Conservation (phyloP, 2,329 filamentous ascomycete genomes). For the Hymenoscyphus salicellus region DNA sequence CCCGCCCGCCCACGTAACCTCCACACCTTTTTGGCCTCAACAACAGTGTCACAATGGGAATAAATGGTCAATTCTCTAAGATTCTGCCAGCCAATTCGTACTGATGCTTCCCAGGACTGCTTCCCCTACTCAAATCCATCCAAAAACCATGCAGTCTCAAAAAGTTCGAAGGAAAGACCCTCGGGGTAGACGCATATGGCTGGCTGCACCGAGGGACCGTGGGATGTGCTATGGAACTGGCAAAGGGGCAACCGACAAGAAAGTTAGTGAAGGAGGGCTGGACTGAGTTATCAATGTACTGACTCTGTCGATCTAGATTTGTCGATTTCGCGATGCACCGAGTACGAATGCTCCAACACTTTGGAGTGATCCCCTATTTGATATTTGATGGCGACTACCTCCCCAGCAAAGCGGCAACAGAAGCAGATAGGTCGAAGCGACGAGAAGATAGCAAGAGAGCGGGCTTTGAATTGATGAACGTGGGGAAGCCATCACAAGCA, state of each 20-base stretch:
- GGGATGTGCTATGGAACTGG: constrained; percentile 86
- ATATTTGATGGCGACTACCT: constrained; percentile 96
- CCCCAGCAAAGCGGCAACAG: constrained; percentile 87
- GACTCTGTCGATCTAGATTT: constrained; percentile 54
- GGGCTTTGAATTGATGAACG: constrained; percentile 75
- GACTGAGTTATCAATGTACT: neutral
- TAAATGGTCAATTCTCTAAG: constrained; percentile 17
- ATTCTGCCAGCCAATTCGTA: neutral
- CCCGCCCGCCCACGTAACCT: constrained; percentile 5
- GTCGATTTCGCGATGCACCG: constrained; percentile 87
- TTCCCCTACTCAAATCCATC: constrained; percentile 92
- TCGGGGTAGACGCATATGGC: constrained; percentile 96
- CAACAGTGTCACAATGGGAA: constrained; percentile 28
- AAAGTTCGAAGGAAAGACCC: constrained; percentile 79
- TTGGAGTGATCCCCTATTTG: constrained; percentile 88
- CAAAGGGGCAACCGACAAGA: constrained; percentile 79
- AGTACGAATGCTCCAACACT: constrained; percentile 90
- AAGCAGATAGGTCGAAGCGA: constrained; percentile 70
- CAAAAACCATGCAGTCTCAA: constrained; percentile 85
- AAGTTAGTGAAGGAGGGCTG: constrained; percentile 57
- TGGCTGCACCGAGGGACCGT: constrained; percentile 95
- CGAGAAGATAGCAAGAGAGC: constrained; percentile 73
- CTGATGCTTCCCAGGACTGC: constrained; percentile 59
- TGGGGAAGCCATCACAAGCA: constrained; percentile 77
- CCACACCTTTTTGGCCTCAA: constrained; percentile 13